Base-by-base conservation (phyloP, 1,284 basidiomycete genomes). In the Macrocystidia cucumis region DNA sequence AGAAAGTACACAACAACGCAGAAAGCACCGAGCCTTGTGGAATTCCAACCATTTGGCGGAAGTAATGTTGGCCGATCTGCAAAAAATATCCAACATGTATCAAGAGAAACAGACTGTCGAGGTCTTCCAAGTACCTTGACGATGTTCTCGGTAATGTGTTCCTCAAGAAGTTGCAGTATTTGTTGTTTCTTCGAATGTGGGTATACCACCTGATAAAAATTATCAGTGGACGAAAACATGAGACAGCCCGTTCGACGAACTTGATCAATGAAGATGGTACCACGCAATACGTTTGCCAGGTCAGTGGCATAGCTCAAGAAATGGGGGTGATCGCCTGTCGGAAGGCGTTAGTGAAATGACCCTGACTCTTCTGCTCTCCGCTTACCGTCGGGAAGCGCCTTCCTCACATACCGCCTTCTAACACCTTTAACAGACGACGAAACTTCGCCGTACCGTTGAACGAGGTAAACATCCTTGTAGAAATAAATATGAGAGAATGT, bases 11-110 rank as follows among this genome's bases (percentile, higher is more conserved):
- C 1, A 99, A 62, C 19, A 98, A 53, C 1, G 87, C 78, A 4
- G 91, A 96, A 18, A 98, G 61, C 17, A 91, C 78, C 0, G 92
- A 97, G 9, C 96, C 96, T 56, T 98, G 96, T 0, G 96, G 92
- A 19, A 98, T 98, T 0, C 96, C 96, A 8, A 89, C 74, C 5
- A 73, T 73, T 57, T 98, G 96, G 2, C 85, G 76, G 52, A 85
- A 93, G 52, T 87, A 87, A 26, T 74, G 61, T 5, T 66, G 50
- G 0, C 84, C 87, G 40, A 91, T 89, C 87, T 91, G 45, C n/a
- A 33, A 30, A 21, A 27, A 29, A 12, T 13, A 29, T 17, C n/a
- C n/a, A n/a, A n/a, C n/a, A n/a, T n/a, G n/a, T n/a, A n/a, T 32
- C 29, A 12, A 26, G 29, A 37, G 25, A 27, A 7, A 3, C 7